These are phyloP conservation scores for Suillus hirtellus DNA, from an alignment of 768 basidiomycete species.

Conservation along the genomic window DNA sequence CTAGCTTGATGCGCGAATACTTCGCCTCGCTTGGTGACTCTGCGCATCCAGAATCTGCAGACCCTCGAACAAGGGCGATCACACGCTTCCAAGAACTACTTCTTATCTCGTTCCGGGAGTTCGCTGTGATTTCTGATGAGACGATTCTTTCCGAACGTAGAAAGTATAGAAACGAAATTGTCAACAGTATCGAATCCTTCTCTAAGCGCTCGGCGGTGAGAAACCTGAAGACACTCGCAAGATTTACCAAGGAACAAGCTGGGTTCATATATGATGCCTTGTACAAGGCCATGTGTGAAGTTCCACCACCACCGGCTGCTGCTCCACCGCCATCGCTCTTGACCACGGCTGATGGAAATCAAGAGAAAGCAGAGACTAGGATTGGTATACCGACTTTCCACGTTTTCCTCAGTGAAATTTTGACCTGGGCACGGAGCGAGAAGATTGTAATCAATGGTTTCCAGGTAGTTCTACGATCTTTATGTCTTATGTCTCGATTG, in stretches of 20 bases:
- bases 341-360: conserved; percentile 52
- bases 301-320: conserved; percentile 61
- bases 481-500: conserved; percentile 5
- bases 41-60: conserved; percentile 85
- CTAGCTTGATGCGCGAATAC: conserved; percentile 91
- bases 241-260: conserved; percentile 85
- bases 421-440: conserved; percentile 95
- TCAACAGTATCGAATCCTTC: conserved; percentile 91
- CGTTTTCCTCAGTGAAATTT: conserved; percentile 87
- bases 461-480: conserved; percentile 48
- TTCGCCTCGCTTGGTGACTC: conserved; percentile 92
- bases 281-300: conserved; percentile 79
- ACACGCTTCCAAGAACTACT: conserved; percentile 97
- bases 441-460: conserved; percentile 91
- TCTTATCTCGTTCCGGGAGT: conserved; percentile 96
- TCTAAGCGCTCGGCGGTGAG: conserved; percentile 89
- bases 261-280: conserved; percentile 91
- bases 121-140: conserved; percentile 94
- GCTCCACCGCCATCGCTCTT: conserved; percentile 53
- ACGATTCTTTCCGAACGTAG: conserved; percentile 85
- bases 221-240: conserved; percentile 75
- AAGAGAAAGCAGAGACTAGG: conserved; percentile 86
- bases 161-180: conserved; percentile 84
- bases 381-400: conserved; percentile 85
- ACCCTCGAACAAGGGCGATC: conserved; percentile 89